phyloP scores from a whole-genome alignment of 192 early-diverging fungal species.

The Radiomyces spectabilis region DNA sequence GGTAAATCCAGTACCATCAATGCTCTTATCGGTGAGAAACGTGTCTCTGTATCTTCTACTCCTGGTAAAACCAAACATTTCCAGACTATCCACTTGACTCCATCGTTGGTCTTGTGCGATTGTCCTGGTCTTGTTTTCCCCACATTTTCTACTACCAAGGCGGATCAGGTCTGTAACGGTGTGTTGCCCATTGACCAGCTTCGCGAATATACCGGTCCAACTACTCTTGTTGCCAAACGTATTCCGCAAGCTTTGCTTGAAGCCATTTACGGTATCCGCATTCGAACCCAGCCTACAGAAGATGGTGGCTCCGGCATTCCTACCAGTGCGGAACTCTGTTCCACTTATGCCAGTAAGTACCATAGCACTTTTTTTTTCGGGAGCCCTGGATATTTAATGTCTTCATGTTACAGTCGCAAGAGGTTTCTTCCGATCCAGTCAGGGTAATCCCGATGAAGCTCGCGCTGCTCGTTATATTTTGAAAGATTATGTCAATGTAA shows the following conservation, averaged over 20 bases:
- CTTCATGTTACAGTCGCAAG: conserved; percentile 56
- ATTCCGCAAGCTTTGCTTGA: conserved; percentile 87
- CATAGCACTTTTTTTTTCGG: no score
- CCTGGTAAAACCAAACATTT: conserved; percentile 99
- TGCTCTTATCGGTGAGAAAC: conserved; percentile 88
- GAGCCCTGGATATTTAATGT: not conserved
- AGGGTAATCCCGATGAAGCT: conserved; percentile 97
- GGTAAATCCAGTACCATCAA: conserved; percentile 99
- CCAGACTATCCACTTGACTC: conserved; percentile 93
- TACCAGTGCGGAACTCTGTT: conserved; percentile 85
- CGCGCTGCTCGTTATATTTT: conserved; percentile 93
- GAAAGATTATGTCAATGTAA: conserved; percentile 93
- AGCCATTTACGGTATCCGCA: conserved; percentile 88
- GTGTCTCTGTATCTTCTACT: conserved; percentile 91
- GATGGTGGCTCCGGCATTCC: conserved; percentile 72
- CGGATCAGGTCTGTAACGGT: conserved; percentile 98
- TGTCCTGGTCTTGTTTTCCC: conserved; percentile 99
- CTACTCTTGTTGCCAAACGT: conserved; percentile 67
- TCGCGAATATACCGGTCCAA: conserved; percentile 88
- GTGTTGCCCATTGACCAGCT: conserved; percentile 98
- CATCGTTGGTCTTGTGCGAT: conserved; percentile 86
- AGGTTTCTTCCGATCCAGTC: conserved; percentile 83
- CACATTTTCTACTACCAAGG: conserved; percentile 95
- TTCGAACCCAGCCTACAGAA: conserved; percentile 66
- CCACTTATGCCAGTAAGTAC: conserved; percentile 72